Evolutionary conservation across 2,329 filamentous ascomycete genomes (phyloP).

Genomic region (Alternaria angustiovoidea): DNA sequence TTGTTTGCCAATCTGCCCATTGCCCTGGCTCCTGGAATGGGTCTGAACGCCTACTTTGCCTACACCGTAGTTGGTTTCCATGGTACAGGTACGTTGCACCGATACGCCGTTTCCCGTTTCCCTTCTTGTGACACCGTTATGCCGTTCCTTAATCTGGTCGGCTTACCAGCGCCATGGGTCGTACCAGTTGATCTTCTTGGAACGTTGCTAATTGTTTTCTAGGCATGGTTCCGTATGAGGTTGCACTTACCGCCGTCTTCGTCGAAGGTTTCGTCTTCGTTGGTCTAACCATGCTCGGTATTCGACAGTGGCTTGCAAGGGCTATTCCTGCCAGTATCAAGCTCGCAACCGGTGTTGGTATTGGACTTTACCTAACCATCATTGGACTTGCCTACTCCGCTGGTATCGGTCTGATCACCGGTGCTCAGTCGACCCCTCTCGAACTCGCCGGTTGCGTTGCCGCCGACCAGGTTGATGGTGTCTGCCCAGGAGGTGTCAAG

Average conservation of each 20-base stretch:
- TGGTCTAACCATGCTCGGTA: constrained; percentile 74
- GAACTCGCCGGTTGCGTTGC: constrained; percentile 77
- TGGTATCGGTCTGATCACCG: constrained; percentile 81
- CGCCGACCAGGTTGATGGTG: constrained; percentile 56
- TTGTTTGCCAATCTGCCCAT: constrained; percentile 83
- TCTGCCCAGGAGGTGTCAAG: constrained; percentile 71
- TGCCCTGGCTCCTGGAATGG: constrained; percentile 77
- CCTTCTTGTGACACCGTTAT: constrained; percentile 13
- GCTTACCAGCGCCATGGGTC: constrained; percentile 4
- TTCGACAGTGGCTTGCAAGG: constrained; percentile 72
- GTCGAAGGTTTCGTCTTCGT: constrained; percentile 89
- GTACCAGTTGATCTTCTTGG: constrained; percentile 8
- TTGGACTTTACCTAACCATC: constrained; percentile 81
- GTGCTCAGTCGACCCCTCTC: constrained; percentile 71
- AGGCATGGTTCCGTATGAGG: constrained; percentile 71
- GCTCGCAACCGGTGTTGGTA: constrained; percentile 84
- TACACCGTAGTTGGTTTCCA: constrained; percentile 82
- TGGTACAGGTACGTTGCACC: constrained; percentile 64
- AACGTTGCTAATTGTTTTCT: constrained; percentile 29
- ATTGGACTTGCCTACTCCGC: constrained; percentile 81
- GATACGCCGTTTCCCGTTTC: constrained; percentile 21
- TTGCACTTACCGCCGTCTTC: constrained; percentile 86
- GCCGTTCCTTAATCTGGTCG: constrained; percentile 12
- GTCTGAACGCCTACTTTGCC: constrained; percentile 86
- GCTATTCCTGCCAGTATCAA: constrained; percentile 86